Evolutionary conservation across 768 basidiomycete genomes (phyloP).

Genomic region (Podaxis mareebaensis): DNA sequence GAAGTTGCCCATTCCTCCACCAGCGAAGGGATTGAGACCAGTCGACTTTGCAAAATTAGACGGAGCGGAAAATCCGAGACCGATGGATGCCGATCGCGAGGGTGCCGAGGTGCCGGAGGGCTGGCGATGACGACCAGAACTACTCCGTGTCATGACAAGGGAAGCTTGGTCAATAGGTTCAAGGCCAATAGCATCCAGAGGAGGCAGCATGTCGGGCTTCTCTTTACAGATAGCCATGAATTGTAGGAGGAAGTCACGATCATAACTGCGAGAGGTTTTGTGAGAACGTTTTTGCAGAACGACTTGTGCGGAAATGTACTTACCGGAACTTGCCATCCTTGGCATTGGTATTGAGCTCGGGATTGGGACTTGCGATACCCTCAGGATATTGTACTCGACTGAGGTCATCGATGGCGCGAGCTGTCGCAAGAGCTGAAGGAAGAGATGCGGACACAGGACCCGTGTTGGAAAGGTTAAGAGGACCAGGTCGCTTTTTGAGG

Average conservation of each 20-base stretch:
- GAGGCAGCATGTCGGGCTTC: constrained; percentile 88
- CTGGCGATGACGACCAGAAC: constrained; percentile 59
- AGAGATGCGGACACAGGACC: constrained; percentile 45
- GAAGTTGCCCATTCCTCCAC: constrained; percentile 67
- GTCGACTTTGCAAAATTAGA: constrained; percentile 52
- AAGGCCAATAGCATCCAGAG: constrained; percentile 88
- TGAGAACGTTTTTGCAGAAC: not conserved
- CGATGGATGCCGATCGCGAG: constrained; percentile 48
- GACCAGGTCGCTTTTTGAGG: constrained; percentile 64
- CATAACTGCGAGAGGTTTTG: constrained; percentile 62
- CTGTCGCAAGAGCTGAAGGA: constrained; percentile 75
- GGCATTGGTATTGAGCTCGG: constrained; percentile 82
- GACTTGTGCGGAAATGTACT: constrained; percentile 8
- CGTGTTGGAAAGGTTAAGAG: constrained; percentile 67
- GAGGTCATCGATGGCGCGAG: constrained; percentile 84
- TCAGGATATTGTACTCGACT: constrained; percentile 78
- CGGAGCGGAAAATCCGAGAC: constrained; percentile 34
- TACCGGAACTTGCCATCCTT: constrained; percentile 91
- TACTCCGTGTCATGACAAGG: constrained; percentile 55
- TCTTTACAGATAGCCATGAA: constrained; percentile 96
- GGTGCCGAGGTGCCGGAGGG: constrained; percentile 42
- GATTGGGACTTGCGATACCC: constrained; percentile 76
- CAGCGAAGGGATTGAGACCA: constrained; percentile 29
- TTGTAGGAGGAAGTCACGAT: constrained; percentile 95
- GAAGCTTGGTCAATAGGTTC: constrained; percentile 67